Base-by-base conservation (phyloP, 2,329 filamentous ascomycete genomes). In the Aspergillus pseudoterreus region DNA sequence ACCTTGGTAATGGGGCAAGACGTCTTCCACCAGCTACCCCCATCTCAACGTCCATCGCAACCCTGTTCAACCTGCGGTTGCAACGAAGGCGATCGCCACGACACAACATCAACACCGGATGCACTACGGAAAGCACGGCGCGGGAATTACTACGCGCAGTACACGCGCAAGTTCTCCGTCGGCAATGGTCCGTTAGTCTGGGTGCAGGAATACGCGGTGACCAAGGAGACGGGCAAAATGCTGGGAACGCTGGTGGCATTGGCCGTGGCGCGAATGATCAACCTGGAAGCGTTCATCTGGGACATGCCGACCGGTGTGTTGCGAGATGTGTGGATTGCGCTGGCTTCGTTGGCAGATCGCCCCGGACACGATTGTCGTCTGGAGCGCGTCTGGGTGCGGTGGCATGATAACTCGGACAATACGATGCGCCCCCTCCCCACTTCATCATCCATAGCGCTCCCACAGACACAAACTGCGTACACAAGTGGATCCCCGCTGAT, bases 261-360 rank as follows among this genome's bases (percentile, higher is more conserved):
- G 57, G 87, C 88, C 11, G 78, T 94, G n/a, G 84, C 85, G 41
- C 85, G 87, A 56, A 94, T 94, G 89, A 76, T 83, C 47, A 90
- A 89, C 62, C 77, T 95, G 36, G 89, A 94, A 70, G 85, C 84
- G 0, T 94, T 94, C 63, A 78, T 89, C 3, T 94, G 89, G 89
- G 89, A 95, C 63, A 92, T 94, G 89, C 89, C 89, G 0, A 94
- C 89, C 0, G 90, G 89, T 1, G 86, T 94, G 15, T 73, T 91
- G 48, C 81, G 88, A 48, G 88, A 92, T 66, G 86, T 92, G 24
- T 94, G 90, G 81, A 82, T 90, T 64, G 85, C 88, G 19, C 77
- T 95, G 43, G 83, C 85, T 1, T 90, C 86, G 4, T 75, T 91
- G 11, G 84, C 82, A 36, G 80, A 87, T 60, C 77, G 81, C 19